Conservation (phyloP, 371 early-diverging fungal genomes). For the Mucor velutinosus region DNA sequence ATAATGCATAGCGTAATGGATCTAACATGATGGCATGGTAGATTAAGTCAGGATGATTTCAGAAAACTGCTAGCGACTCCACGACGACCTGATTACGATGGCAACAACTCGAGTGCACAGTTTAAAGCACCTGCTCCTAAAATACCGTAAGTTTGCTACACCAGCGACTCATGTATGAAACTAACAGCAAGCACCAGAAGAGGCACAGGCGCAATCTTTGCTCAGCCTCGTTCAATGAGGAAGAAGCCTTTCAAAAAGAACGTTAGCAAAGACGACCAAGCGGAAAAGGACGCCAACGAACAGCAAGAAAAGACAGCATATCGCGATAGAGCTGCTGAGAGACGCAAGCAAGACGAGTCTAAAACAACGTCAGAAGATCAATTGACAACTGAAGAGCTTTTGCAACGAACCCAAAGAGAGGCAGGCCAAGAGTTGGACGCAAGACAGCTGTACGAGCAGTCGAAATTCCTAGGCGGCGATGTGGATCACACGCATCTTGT, state of each 20-base stretch:
- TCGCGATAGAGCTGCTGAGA: constrained; percentile 90
- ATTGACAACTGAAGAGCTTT: constrained; percentile 31
- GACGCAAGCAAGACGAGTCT: constrained; percentile 66
- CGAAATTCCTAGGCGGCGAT: constrained; percentile 90
- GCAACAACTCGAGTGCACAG: constrained; percentile 7
- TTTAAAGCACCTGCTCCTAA: constrained; percentile 50
- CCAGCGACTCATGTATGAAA: background rate
- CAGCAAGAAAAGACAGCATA: constrained; percentile 41
- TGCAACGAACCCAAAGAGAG: constrained; percentile 27
- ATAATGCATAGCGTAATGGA: background rate
- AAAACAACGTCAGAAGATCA: constrained; percentile 26
- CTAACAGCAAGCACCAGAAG: constrained; percentile 18
- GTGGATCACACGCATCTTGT: constrained; percentile 87
- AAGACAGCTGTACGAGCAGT: constrained; percentile 70
- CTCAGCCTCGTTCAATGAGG: constrained; percentile 44
- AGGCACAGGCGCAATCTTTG: constrained; percentile 45
- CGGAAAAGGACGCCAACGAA: background rate
- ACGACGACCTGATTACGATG: constrained; percentile 43
- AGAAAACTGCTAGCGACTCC: constrained; percentile 80
- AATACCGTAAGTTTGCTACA: constrained; percentile 36
- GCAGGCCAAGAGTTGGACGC: constrained; percentile 47
- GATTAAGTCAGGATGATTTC: constrained; percentile 81
- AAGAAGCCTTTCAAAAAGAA: constrained; percentile 40
- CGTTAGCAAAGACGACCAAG: constrained; percentile 10
- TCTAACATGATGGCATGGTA: constrained; percentile 9